Percentiles rank a stretch among this genome's conserved stretches.
These are phyloP conservation scores for Alternaria rosae DNA, from an alignment of 2,329 filamentous ascomycete genomes.

Conservation along the genomic window DNA sequence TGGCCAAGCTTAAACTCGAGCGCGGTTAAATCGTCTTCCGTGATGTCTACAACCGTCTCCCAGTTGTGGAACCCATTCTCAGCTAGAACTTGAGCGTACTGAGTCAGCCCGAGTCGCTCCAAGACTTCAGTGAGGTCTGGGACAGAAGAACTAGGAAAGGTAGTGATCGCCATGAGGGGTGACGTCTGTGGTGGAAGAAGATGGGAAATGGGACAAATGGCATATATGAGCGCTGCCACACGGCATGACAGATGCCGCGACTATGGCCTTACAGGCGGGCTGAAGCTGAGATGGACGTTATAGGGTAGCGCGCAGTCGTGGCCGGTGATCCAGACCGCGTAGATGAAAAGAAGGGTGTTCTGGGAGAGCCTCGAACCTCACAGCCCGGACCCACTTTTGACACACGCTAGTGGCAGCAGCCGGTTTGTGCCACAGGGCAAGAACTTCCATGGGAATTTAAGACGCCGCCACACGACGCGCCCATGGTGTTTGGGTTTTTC, in stretches of 20 bases:
- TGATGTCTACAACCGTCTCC: slow-evolving; percentile 51
- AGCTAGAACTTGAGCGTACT: slow-evolving; percentile 37
- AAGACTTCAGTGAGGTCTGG: slow-evolving; percentile 40
- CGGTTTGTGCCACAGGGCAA: slow-evolving; percentile 3
- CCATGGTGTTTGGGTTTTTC: slow-evolving; percentile 1
- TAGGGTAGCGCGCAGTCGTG: slow-evolving; percentile 19
- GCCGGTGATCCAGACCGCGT: slow-evolving; percentile 17
- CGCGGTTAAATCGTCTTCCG: slow-evolving; percentile 48
- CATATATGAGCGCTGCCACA: slow-evolving; percentile 14
- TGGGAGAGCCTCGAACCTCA: slow-evolving; percentile 13
- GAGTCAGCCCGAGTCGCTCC: slow-evolving; percentile 38
- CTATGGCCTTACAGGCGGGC: slow-evolving; percentile 5
- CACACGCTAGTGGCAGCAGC: slow-evolving; percentile 10
- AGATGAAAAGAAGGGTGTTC: slow-evolving; percentile 26
- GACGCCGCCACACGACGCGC: neutral
- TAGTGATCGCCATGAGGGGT: slow-evolving; percentile 39
- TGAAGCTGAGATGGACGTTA: slow-evolving; percentile 14
- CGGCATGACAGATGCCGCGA: slow-evolving; percentile 10
- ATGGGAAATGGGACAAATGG: slow-evolving; percentile 23
- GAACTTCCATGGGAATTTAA: neutral
- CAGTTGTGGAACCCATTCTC: slow-evolving; percentile 50
- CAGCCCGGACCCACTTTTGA: slow-evolving; percentile 10
- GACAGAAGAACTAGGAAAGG: slow-evolving; percentile 25
- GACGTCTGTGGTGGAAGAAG: slow-evolving; percentile 20
- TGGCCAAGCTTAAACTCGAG: slow-evolving; percentile 52